Percentiles rank a stretch among this genome's conserved stretches.
These are phyloP conservation scores for Lipomyces sp. DNA, from an alignment of 805 yeast genomes.

Conservation along the genomic window DNA sequence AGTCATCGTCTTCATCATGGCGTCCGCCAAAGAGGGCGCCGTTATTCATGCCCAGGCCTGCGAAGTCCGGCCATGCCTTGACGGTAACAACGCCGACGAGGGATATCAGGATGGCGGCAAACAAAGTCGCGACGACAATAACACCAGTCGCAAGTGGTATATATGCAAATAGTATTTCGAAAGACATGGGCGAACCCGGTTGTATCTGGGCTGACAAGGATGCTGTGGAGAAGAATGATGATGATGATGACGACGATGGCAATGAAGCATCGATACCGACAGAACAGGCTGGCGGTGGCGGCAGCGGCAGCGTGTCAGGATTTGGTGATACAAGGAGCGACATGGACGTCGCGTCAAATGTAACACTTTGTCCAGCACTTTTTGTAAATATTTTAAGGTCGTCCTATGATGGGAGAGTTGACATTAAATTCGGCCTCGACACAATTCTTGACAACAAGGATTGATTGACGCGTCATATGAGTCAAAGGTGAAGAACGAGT, in stretches of 20 bases:
- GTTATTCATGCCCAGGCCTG: slow-evolving; percentile 2
- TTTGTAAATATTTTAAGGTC: no score
- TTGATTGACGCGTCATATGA: no score
- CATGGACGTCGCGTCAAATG: not conserved
- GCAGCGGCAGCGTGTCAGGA: not conserved
- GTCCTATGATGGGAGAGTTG: no score
- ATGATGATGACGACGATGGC: not conserved
- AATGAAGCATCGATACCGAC: not conserved
- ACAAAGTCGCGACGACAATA: not conserved
- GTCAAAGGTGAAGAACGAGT: no score
- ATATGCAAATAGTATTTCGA: not conserved
- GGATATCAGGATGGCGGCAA: slow-evolving; percentile 5
- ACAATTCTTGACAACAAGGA: no score
- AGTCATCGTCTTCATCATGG: slow-evolving; percentile 19
- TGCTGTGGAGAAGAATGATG: not conserved
- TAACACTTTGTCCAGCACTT: not conserved
- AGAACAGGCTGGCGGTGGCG: not conserved
- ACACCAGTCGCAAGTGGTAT: not conserved
- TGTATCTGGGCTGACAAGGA: not conserved
- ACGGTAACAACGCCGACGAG: not conserved
- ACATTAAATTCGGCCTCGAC: no score
- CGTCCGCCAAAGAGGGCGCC: slow-evolving; percentile 13
- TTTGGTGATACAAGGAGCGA: not conserved
- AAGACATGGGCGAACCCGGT: not conserved
- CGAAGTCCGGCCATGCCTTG: slow-evolving; percentile 14